Base-by-base conservation (phyloP, 768 basidiomycete species). In the Agrocybe praecox region DNA sequence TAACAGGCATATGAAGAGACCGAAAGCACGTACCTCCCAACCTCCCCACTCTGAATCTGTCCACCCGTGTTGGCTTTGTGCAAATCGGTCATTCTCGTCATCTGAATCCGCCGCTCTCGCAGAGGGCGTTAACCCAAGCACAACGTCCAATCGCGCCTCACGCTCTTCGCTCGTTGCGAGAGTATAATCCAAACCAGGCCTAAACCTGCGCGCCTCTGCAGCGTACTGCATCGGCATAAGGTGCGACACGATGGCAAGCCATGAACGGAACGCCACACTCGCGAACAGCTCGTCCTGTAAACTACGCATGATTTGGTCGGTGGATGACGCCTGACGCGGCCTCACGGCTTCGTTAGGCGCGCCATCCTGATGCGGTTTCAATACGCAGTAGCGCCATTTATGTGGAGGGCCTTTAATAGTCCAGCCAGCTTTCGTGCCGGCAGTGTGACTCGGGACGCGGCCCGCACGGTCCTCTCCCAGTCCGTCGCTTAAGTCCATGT, bases 151-250 rank as follows among this genome's bases (percentile, higher is more conserved):
- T 59, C 92, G 76, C 51, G 89, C 86, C 68, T 94, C 92, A 49
- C 76, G 86, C 62, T 88, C 87, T 64, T 94, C 89, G 64, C 89
- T 89, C 63, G 91, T 90, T 49, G 96, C 96, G 2, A 98, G 84
- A 43, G 95, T 96, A 69, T 98, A 98, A 70, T 97, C 96, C 63
- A 98, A 75, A 1, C 95, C 96, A 0, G 94, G 93, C 56, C 96
- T 77, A 72, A 98, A 96, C 53, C 96, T 77, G 63, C 96, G 78
- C 47, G 92, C 93, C 74, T 94, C 89, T n/a, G 85, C 83, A 12
- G 80, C 70, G 71, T 90, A 84, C 42, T 85, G 79, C 65, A 91
- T 72, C 19, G 93, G 90, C 53, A 95, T 76, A 57, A 96, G 65
- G 29, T 79, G 76, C 45, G 88, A 87, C 45, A 96, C 84, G 49